Percentiles rank a stretch among this genome's conserved stretches.
These are phyloP conservation scores for Phoma sp. DNA, from an alignment of 2,329 filamentous ascomycete species.

Conservation along the genomic window DNA sequence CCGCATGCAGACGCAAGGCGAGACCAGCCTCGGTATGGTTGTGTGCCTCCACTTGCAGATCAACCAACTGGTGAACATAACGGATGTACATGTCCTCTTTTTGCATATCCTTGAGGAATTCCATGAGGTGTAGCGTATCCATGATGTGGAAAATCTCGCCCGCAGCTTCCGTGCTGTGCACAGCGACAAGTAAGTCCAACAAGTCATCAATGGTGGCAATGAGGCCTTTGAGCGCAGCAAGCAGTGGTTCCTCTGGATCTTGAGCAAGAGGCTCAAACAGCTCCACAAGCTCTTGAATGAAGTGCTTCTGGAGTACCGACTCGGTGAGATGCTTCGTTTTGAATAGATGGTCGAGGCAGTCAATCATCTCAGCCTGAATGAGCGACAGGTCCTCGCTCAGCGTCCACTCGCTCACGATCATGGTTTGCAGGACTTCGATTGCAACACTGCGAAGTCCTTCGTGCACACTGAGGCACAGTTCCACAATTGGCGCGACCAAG, in stretches of 20 bases:
- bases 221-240: conserved; percentile 77
- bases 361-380: conserved; percentile 96
- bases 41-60: conserved; percentile 75
- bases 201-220: conserved; percentile 89
- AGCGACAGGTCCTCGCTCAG: conserved; percentile 89
- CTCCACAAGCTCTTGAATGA: conserved; percentile 83
- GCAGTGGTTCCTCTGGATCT: conserved; percentile 74
- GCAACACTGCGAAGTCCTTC: conserved; percentile 88
- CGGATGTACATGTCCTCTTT: conserved; percentile 96
- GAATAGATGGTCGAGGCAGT: conserved; percentile 88
- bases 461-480: conserved; percentile 93
- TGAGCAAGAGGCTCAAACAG: conserved; percentile 77
- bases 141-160: conserved; percentile 84
- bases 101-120: conserved; percentile 95
- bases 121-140: conserved; percentile 89
- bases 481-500: conserved; percentile 88
- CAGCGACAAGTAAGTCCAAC: conserved; percentile 86
- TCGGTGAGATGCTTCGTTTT: conserved; percentile 88
- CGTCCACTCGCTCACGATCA: conserved; percentile 99
- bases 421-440: conserved; percentile 91
- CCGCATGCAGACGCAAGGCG: conserved; percentile 87
- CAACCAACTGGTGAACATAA: conserved; percentile 90
- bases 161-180: conserved; percentile 77
- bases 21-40: conserved; percentile 90
- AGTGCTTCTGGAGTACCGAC: conserved; percentile 89